phyloP scores from a whole-genome alignment of 768 basidiomycete species.

The Mycena amicta region DNA sequence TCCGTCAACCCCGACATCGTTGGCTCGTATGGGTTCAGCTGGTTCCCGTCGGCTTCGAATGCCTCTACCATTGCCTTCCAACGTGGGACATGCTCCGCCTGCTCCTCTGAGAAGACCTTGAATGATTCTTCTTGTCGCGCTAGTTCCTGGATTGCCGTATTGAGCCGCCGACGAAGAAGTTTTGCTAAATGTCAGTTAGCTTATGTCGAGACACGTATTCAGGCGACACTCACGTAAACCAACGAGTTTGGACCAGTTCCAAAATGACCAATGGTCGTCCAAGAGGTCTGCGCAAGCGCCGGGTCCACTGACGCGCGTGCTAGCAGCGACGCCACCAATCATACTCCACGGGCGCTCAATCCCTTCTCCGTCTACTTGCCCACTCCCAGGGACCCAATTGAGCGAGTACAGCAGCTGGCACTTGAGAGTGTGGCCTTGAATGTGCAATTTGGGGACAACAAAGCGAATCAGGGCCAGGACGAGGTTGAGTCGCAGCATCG shows the following conservation, averaged over 20 bases:
- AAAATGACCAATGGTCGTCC: slow-evolving; percentile 40
- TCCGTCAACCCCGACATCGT: neutral
- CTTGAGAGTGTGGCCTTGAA: slow-evolving; percentile 22
- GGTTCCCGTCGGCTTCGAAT: neutral
- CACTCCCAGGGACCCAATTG: slow-evolving; percentile 25
- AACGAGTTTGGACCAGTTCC: slow-evolving; percentile 35
- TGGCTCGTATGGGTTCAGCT: neutral
- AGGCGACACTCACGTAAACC: slow-evolving; percentile 25
- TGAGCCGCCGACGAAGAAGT: neutral
- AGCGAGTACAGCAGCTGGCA: slow-evolving; percentile 30
- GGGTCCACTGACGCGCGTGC: slow-evolving; percentile 40
- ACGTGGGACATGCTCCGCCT: neutral
- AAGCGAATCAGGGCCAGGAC: slow-evolving; percentile 16
- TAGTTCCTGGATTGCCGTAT: neutral
- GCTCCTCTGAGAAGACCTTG: neutral
- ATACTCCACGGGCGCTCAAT: slow-evolving; percentile 41
- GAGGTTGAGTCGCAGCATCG: slow-evolving; percentile 8
- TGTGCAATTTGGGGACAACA: slow-evolving; percentile 33
- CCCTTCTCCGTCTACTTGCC: slow-evolving; percentile 36
- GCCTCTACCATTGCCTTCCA: neutral
- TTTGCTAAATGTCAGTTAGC: neutral
- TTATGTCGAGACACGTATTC: neutral
- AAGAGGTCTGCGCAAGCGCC: slow-evolving; percentile 35
- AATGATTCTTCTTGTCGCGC: neutral
- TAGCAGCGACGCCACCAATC: slow-evolving; percentile 32